Evolutionary conservation across 495 filamentous ascomycete genomes (phyloP).

Genomic region (Xeromyces bisporus): DNA sequence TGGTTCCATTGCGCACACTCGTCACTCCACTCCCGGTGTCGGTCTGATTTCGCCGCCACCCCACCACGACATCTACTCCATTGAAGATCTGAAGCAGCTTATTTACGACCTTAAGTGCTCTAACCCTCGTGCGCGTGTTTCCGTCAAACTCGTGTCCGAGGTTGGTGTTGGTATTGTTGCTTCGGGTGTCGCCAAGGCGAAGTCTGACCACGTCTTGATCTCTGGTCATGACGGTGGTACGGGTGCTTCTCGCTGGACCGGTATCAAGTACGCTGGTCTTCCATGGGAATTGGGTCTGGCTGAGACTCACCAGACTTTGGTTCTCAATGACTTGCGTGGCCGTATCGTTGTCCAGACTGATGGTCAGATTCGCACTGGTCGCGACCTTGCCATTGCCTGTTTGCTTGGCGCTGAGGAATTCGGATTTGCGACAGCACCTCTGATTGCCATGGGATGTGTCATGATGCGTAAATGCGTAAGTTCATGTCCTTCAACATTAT

Average conservation of each 20-base stretch:
- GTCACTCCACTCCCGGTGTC: conserved; percentile 97
- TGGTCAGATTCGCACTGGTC: conserved; percentile 84
- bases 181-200: conserved; percentile 95
- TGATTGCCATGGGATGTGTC: conserved; percentile 97
- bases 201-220: conserved; percentile 95
- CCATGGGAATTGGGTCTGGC: conserved; percentile 97
- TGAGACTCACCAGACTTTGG: conserved; percentile 97
- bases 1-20: conserved; percentile 84
- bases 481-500: conserved; percentile 18
- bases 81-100: conserved; percentile 96
- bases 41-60: conserved; percentile 97
- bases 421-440: conserved; percentile 92
- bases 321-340: conserved; percentile 91
- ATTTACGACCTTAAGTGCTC: conserved; percentile 99
- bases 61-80: conserved; percentile 98
- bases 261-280: conserved; percentile 97
- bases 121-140: conserved; percentile 87
- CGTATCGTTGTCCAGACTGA: conserved; percentile 97
- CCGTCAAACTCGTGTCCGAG: conserved; percentile 96
- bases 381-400: conserved; percentile 93
- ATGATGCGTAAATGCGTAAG: conserved; percentile 57
- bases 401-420: conserved; percentile 94
- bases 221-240: conserved; percentile 97
- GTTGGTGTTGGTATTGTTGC: conserved; percentile 97
- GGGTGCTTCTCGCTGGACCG: conserved; percentile 95